Evolutionary conservation across 1,284 basidiomycete genomes (phyloP), one percentile per base, ranked within the genome.

Genomic region (Chondrostereum purpureum): DNA sequence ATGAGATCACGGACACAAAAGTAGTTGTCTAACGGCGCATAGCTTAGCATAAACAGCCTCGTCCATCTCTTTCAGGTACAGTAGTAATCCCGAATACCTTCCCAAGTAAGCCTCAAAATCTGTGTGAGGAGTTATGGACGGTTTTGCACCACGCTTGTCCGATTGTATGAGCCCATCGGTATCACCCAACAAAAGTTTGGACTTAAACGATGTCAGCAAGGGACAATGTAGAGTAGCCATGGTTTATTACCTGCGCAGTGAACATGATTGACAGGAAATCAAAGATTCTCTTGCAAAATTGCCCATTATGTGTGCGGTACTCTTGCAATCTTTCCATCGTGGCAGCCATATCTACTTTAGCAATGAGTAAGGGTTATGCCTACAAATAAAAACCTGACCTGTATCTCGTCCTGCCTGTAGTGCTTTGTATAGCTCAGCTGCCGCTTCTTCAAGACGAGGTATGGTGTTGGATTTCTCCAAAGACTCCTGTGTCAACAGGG

Each of bases 1-100:
- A 11, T 0, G 36, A 53, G 39, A 43, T 20, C 21, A 46, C 23
- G 1, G 34, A 42, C 34, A 5, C 40, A 41, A 36, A 18, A 22
- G 27, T 33, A 34, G 34, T 37, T 38, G 33, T 22, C 88, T 48
- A 59, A 95, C 92, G 41, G 84, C 87, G 58, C 92, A 96, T 23
- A 95, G 66, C 58, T 87, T 88, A 36, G 81, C 85, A 62, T 95
- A 96, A 20, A 83, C 64, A 43, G 64, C 66, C 60, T 93, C 88
- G 48, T 94, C 92, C 82, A 96, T 94, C 67, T 99, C 95, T 61
- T 93, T 94, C 52, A 97, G 68, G 59, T 95, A 99, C 12, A 98
- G 72, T 65, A 98, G 81, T 40, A 99, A 62, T 1, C 94, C 94
- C 39, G 87, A 82, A 62, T 98, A 98, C 40, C 83, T 75, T 19